phyloP scores from a whole-genome alignment of 2,329 filamentous ascomycete genomes.

The Aspergillus amoenus region DNA sequence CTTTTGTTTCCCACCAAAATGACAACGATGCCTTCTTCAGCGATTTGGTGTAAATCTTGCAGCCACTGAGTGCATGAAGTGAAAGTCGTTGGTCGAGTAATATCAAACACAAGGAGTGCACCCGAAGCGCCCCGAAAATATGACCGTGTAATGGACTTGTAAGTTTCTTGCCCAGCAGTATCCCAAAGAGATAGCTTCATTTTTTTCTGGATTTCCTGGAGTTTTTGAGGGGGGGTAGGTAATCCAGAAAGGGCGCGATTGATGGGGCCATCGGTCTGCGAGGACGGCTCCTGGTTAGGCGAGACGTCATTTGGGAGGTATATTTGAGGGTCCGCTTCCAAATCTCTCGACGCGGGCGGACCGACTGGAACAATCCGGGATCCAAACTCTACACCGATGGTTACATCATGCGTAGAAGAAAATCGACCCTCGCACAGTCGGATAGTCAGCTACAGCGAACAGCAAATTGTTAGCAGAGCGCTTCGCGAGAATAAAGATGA shows the following conservation, averaged over 20 bases:
- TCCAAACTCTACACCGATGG: constrained; percentile 94
- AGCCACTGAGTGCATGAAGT: constrained; percentile 89
- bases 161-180: constrained; percentile 94
- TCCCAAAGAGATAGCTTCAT: constrained; percentile 97
- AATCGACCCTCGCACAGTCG: constrained; percentile 96
- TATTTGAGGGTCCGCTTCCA: constrained; percentile 51
- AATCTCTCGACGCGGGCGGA: constrained; percentile 67
- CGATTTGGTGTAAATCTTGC: constrained; percentile 88
- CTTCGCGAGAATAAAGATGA: neutral
- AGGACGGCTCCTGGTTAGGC: constrained; percentile 12
- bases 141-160: constrained; percentile 91
- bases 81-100: constrained; percentile 82
- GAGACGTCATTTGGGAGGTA: constrained; percentile 8
- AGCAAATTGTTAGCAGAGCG: constrained; percentile 10
- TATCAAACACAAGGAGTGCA: constrained; percentile 89
- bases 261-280: constrained; percentile 13
- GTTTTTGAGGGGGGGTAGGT: constrained; percentile 37
- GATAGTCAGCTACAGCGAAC: constrained; percentile 70
- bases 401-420: constrained; percentile 91
- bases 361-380: constrained; percentile 89
- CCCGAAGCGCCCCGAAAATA: constrained; percentile 84
- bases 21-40: constrained; percentile 92
- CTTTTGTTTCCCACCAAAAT: constrained; percentile 94
- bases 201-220: constrained; percentile 59
- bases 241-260: constrained; percentile 26